Conservation (phyloP, 371 early-diverging fungal genomes). For the Actinomortierella ambigua region DNA sequence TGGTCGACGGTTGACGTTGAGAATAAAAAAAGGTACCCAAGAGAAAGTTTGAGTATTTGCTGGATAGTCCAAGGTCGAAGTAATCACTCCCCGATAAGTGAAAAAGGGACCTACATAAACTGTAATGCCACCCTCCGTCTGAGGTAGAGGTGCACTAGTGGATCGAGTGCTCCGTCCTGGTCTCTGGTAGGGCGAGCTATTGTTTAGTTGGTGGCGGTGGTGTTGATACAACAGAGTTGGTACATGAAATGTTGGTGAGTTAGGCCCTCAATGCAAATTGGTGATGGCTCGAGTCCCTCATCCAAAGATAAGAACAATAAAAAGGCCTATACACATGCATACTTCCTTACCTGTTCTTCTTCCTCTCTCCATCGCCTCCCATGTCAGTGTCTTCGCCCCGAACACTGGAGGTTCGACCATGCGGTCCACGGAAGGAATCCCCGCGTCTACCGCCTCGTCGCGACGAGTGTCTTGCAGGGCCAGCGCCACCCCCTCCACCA, state of each 20-base stretch:
- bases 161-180: conserved; percentile 25
- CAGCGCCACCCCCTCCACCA: conserved; percentile 1
- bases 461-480: background rate
- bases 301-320: no score
- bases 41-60: no score
- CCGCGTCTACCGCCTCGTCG: conserved; percentile 2
- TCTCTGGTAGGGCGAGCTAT: conserved; percentile 22
- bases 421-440: conserved; percentile 9
- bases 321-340: no score
- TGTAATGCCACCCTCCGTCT: conserved; percentile 9
- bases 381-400: conserved; percentile 18
- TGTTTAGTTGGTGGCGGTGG: no score
- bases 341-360: conserved; percentile 17
- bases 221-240: no score
- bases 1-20: no score
- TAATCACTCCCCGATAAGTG: no score
- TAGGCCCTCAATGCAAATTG: no score
- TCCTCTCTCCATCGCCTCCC: conserved; percentile 24
- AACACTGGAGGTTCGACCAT: background rate
- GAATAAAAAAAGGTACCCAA: no score
- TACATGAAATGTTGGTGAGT: no score
- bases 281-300: no score
- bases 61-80: no score
- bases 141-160: background rate
- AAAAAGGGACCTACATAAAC: conserved; percentile 29